Base-by-base conservation (phyloP, 2,329 filamentous ascomycete genomes). In the Fulvia fulva region DNA sequence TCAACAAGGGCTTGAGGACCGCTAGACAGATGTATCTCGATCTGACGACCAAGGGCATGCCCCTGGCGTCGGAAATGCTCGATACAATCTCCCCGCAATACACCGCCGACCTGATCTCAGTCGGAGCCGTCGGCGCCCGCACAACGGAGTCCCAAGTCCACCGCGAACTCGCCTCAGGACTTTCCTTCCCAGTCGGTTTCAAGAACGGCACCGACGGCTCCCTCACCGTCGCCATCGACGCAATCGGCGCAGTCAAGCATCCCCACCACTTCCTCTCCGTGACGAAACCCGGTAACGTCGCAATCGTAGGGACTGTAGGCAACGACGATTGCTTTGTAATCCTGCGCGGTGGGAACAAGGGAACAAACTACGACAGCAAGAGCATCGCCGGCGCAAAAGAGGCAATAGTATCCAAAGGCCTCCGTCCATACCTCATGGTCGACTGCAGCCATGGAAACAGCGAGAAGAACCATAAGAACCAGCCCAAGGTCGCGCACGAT, bases 321-420 rank as follows among this genome's bases (percentile, higher is more conserved):
- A 99, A 99, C 77, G 89, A 96, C 32, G 92, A 99, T 77, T 96
- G 93, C 80, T 99, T 96, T 76, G 91, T 96, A 56, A 96, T 99
- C 69, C 84, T 97, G 58, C 86, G 94, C 62, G 94, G 94, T 57
- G 94, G 94, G 55, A 95, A 88, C 68, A 90, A 88, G 76, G 94
- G 94, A 62, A 94, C 93, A 63, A 99, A 99, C 80, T 97, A 89
- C 78, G 91, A 96, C 73, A 84, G 89, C 3, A 81, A 87, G 73
- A 94, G 88, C 77, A 90, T 97, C 69, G 83, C 84, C 46, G 88
- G 90, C 67, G 89, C 93, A 22, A 96, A 96, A 78, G 85, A 83
- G 51, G 87, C 89, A 54, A 80, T 99, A 34, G 79, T 78, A 61
- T 88, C 90, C 74, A 87, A 91, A 70, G 87, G 87, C 22, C 79